Percentiles rank a stretch among this genome's conserved stretches.
Conservation (phyloP, 2,329 filamentous ascomycete species). For the Fusarium begoniae region DNA sequence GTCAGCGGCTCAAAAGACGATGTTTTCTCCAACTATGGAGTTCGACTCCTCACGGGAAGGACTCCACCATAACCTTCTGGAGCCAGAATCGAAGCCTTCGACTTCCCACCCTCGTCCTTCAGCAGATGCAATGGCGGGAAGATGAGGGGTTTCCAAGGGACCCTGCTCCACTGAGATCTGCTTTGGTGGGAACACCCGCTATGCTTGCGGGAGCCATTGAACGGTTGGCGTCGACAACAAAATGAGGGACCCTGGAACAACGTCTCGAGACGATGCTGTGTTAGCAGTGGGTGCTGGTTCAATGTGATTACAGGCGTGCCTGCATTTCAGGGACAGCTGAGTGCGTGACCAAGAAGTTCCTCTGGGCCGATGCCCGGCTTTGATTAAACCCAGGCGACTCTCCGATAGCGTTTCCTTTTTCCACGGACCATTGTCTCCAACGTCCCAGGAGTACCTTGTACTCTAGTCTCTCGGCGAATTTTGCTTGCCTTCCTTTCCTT, state of each 20-base stretch:
- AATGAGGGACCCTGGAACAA: slow-evolving; percentile 35
- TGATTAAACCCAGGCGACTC: slow-evolving; percentile 17
- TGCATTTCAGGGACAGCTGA: slow-evolving; percentile 24
- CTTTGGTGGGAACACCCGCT: slow-evolving; percentile 41
- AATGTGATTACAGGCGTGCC: slow-evolving; percentile 18
- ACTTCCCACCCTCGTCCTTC: slow-evolving; percentile 37
- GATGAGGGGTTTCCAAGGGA: slow-evolving; percentile 42
- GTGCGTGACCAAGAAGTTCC: slow-evolving; percentile 5
- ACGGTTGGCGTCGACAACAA: slow-evolving; percentile 34
- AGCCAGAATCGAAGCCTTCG: slow-evolving; percentile 44
- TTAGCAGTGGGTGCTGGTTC: background rate
- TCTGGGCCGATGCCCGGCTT: slow-evolving; percentile 22
- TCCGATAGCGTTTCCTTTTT: slow-evolving; percentile 18
- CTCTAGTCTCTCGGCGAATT: slow-evolving; percentile 26
- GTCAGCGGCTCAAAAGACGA: slow-evolving; percentile 40
- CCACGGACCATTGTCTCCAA: slow-evolving; percentile 26
- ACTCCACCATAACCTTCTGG: slow-evolving; percentile 45
- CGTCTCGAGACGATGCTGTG: slow-evolving; percentile 1
- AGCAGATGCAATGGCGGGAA: slow-evolving; percentile 43
- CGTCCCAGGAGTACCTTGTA: slow-evolving; percentile 16
- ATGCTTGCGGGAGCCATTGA: slow-evolving; percentile 43
- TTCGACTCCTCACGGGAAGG: slow-evolving; percentile 41
- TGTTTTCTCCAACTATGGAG: slow-evolving; percentile 42
- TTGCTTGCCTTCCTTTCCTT: slow-evolving; percentile 11
- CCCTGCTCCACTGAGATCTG: slow-evolving; percentile 43